Evolutionary conservation across 495 filamentous ascomycete species (phyloP), one percentile per base, ranked within the genome.

Genomic region (Aspergillus coremiiformis): DNA sequence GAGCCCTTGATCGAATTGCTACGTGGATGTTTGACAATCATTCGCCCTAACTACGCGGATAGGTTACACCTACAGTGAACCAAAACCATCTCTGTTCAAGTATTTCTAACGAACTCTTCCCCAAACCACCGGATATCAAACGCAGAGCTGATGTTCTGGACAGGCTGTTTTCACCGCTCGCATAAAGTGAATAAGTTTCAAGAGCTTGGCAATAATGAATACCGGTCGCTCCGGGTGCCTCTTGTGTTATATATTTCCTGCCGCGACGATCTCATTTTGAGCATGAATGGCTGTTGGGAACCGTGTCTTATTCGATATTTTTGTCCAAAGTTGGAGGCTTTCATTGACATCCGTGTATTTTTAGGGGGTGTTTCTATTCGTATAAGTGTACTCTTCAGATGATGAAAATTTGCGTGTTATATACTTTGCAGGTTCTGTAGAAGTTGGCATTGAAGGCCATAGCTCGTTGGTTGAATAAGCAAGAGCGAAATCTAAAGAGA

Each of bases 51-150:
- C 27, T 24, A 14, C 3, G 23, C 35, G 35, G 50, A 62, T 62
- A 95, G 90, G 93, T 56, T 98, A 95, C 74, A 92, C 91, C 39
- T 84, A 86, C 65, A 96, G 91, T 76, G 84, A 89, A 61, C 93
- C 93, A 19, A 82, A 85, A 65, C 93, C 93, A 15, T 84, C 89
- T n/a, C 68, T 97, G 62, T 94, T 98, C 74, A 84, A 90, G 92
- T 96, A 79, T 49, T 64, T 49, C 37, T 6, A 41, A 12, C 15
- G 59, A 45, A 47, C 55, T 27, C 12, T 14, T 44, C 29, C 39
- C 32, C 14, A 15, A 17, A 22, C 44, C n/a, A 12, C 20, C 37
- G 44, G 50, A 44, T 12, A n/a, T 29, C 22, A 21, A 29, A n/a
- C 5, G 17, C 12, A 41, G 7, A 29, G 23, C 60, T 66, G 63